Evolutionary conservation across 768 basidiomycete species (phyloP).

Genomic region (Lactifluus rugatus): DNA sequence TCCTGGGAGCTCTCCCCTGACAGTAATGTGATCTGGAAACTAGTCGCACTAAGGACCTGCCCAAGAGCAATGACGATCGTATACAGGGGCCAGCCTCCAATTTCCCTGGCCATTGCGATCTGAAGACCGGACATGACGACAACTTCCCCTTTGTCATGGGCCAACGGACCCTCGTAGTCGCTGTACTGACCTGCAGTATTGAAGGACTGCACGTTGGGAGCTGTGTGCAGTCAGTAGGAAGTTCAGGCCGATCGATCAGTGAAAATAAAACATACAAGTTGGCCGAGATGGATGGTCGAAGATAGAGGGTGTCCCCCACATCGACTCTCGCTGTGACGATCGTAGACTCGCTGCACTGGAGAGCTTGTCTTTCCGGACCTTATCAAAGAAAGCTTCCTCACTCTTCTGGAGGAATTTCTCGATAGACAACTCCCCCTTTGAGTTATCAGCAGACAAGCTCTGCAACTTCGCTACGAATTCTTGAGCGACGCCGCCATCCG

Average conservation of each 20-base stretch:
- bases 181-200: slow-evolving; percentile 33
- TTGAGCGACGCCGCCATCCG: slow-evolving; percentile 84
- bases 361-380: slow-evolving; percentile 81
- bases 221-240: slow-evolving; percentile 19
- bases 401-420: slow-evolving; percentile 86
- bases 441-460: slow-evolving; percentile 70
- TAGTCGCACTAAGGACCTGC: slow-evolving; percentile 85
- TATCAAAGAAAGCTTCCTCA: slow-evolving; percentile 89
- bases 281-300: slow-evolving; percentile 55
- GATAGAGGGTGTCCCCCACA: slow-evolving; percentile 65
- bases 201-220: slow-evolving; percentile 41
- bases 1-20: slow-evolving; percentile 80
- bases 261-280: slow-evolving; percentile 45
- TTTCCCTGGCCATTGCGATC: slow-evolving; percentile 69
- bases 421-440: slow-evolving; percentile 84
- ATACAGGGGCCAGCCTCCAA: slow-evolving; percentile 86
- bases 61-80: slow-evolving; percentile 81
- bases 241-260: slow-evolving; percentile 18
- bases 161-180: slow-evolving; percentile 38
- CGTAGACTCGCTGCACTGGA: slow-evolving; percentile 71
- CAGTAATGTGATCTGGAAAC: slow-evolving; percentile 89
- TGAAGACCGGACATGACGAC: slow-evolving; percentile 79
- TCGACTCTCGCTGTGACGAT: slow-evolving; percentile 70
- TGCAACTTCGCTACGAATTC: slow-evolving; percentile 85
- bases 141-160: slow-evolving; percentile 38